Conservation (phyloP, 768 basidiomycete species). For the Tylopilus subfusipes region DNA sequence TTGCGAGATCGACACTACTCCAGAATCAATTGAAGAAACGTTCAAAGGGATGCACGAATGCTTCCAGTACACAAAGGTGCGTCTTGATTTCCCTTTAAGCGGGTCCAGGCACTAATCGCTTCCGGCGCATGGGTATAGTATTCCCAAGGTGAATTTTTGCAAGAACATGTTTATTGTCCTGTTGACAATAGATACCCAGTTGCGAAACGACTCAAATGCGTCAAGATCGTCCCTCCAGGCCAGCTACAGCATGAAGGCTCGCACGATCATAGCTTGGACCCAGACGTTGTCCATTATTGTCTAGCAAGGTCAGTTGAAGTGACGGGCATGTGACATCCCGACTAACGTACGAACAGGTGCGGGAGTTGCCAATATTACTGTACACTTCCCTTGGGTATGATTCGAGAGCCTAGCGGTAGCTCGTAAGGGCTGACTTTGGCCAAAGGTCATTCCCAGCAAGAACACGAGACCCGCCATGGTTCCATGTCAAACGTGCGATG, state of each 20-base stretch:
- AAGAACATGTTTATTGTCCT: not conserved
- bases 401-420: not conserved
- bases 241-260: constrained; percentile 42
- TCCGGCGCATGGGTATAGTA: constrained; percentile 38
- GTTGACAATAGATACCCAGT: constrained; percentile 28
- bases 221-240: constrained; percentile 43
- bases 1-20: constrained; percentile 55
- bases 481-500: constrained; percentile 57
- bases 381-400: constrained; percentile 47
- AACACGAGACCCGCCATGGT: constrained; percentile 60
- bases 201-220: constrained; percentile 49
- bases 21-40: constrained; percentile 56
- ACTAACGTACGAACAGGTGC: constrained; percentile 37
- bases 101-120: not conserved
- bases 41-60: constrained; percentile 58
- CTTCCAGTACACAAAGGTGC: constrained; percentile 62
- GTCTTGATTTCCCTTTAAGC: not conserved
- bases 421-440: not conserved
- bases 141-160: constrained; percentile 41
- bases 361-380: constrained; percentile 56
- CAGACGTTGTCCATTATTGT: constrained; percentile 49
- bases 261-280: constrained; percentile 47
- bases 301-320: constrained; percentile 38
- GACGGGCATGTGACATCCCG: not conserved
- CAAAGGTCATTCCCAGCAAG: constrained; percentile 48